Evolutionary conservation across 768 basidiomycete genomes (phyloP), one percentile per base, ranked within the genome.

Genomic region (Podaxis sp.): DNA sequence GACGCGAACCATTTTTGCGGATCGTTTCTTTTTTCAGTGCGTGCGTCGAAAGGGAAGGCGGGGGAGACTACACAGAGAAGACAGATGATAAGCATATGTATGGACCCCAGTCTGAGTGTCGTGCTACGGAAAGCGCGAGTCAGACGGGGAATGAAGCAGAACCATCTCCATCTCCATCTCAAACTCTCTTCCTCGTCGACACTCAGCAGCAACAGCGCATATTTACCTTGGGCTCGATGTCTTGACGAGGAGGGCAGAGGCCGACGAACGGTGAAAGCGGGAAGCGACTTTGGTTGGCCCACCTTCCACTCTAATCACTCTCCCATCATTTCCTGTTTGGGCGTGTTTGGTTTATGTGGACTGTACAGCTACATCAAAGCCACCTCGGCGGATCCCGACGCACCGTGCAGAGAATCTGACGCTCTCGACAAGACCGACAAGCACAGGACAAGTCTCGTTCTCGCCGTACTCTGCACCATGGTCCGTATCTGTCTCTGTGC

Each of bases 111-210:
- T 85, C 80, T 85, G 90, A 91, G 90, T 91, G 85, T 91, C 89
- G 88, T 79, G 85, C 83, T 86, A 85, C 77, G 75, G 77, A 87
- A 82, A 88, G 85, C 87, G 79, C 88, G 90, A 91, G 82, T 91
- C 90, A 90, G 87, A 77, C 80, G 77, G 80, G 80, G 78, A 72
- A 56, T 59, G 50, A 24, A 25, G 24, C 4, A 50, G 5, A 6
- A 11, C 24, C 12, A 12, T 11, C 22, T 24, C 22, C 49, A 50
- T 50, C 49, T 43, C n/a, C 41, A 43, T 15, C n/a, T 19, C 15
- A 43, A 33, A 9, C 33, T 33, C 33, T 46, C 43, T 50, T 50
- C 49, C 49, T 50, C 25, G 22, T 4, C 49, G 49, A 66, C 66
- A 65, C 67, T 59, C 66, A 68, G 66, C 54, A n/a, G 19, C 38